Evolutionary conservation across 2,329 filamentous ascomycete species (phyloP), one percentile per base, ranked within the genome.

Genomic region (Aphanoascus verrucosus): DNA sequence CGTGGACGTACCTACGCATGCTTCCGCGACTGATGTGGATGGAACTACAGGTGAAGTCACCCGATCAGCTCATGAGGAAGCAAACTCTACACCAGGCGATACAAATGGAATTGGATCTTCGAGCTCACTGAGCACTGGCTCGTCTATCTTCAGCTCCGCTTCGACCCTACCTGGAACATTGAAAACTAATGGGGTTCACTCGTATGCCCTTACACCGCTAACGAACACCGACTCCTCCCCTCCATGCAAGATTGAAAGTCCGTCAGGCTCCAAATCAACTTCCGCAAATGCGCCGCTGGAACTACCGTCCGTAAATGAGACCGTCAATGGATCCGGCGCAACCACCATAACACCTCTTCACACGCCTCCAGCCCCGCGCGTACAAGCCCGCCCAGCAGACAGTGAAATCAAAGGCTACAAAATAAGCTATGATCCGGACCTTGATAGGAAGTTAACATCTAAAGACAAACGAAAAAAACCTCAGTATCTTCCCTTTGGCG

Each of bases 101-200:
- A 41, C 85, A 64, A 85, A 84, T 67, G 83, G 81, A 57, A 77
- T 83, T 61, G 84, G 81, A 63, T 89, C 86, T 49, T 80, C 83
- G 54, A 87, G 82, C 70, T 88, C 85, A 64, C 76, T 79, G 54
- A 88, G 83, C 71, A 80, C 82, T 52, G 77, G 78, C 49, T 88
- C 84, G 43, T 88, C 87, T 52, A 75, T 85, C 59, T 86, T 86
- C 70, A 86, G 82, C 69, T 73, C 75, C 61, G 72, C 73, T 61
- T 72, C 74, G 58, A 67, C 74, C 55, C 70, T 74, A 54, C 67
- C 73, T 62, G 66, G 74, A 62, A 80, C 80, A 66, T 71, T 77
- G 65, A 78, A 78, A 61, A 69, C 77, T 67, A 75, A 77, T 65
- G 76, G 77, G 59, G 67, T 74, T 57, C 73, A 74, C 20, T 58